Evolutionary conservation across 2,329 filamentous ascomycete species (phyloP).

Genomic region (Ophiostoma ulmi): DNA sequence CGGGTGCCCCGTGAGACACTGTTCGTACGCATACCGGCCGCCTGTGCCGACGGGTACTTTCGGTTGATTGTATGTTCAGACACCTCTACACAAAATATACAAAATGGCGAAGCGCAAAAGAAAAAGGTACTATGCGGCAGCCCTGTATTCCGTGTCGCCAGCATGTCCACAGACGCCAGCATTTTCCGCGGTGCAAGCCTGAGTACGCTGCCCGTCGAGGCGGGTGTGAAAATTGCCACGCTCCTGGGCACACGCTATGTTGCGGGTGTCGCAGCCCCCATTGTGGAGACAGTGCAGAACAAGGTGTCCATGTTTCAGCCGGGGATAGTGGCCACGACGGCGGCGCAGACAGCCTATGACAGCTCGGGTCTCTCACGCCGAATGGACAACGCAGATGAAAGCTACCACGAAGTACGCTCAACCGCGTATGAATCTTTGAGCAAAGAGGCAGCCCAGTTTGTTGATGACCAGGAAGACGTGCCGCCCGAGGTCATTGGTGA

Average conservation of each 20-base stretch:
- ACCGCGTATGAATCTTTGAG: slow-evolving; percentile 34
- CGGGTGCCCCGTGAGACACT: slow-evolving; percentile 54
- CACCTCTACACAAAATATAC: slow-evolving; percentile 23
- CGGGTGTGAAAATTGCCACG: slow-evolving; percentile 55
- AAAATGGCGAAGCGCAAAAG: slow-evolving; percentile 31
- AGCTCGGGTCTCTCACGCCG: slow-evolving; percentile 33
- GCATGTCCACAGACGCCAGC: slow-evolving; percentile 56
- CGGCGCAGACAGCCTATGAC: slow-evolving; percentile 40
- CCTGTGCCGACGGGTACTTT: slow-evolving; percentile 62
- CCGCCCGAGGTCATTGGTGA: slow-evolving; percentile 41
- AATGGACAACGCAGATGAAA: slow-evolving; percentile 35
- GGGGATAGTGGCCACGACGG: slow-evolving; percentile 38
- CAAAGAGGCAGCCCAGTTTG: slow-evolving; percentile 25
- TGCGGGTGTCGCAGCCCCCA: slow-evolving; percentile 11
- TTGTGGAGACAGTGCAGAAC: slow-evolving; percentile 15
- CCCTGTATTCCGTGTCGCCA: slow-evolving; percentile 64
- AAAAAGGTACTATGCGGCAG: slow-evolving; percentile 59
- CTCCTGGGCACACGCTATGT: slow-evolving; percentile 41
- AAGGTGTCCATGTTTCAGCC: slow-evolving; percentile 38
- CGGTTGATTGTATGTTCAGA: slow-evolving; percentile 56
- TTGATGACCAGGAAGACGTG: slow-evolving; percentile 32
- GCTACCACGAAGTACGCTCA: slow-evolving; percentile 36
- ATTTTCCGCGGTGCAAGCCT: slow-evolving; percentile 61
- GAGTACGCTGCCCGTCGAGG: slow-evolving; percentile 59
- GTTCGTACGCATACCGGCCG: slow-evolving; percentile 58